Conservation (phyloP, 495 filamentous ascomycete genomes). For the Podospora australis region DNA sequence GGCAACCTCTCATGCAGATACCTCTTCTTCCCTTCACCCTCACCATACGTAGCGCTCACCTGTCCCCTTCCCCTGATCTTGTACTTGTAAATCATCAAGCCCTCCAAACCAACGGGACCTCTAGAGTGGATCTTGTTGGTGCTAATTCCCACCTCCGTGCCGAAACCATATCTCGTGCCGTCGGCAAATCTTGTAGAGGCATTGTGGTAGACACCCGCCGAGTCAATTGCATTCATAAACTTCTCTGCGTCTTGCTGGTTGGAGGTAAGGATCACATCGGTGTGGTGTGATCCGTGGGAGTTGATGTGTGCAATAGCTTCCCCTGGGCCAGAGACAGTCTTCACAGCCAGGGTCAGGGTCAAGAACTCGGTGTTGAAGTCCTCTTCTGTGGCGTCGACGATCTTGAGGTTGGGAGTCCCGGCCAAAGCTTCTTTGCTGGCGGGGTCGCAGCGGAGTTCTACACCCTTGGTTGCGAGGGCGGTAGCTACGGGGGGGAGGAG, state of each 20-base stretch:
- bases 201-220: slow-evolving; percentile 95
- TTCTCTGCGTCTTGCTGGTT: slow-evolving; percentile 56
- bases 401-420: slow-evolving; percentile 27
- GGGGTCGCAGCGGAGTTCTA: slow-evolving; percentile 77
- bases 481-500: slow-evolving; percentile 65
- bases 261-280: slow-evolving; percentile 79
- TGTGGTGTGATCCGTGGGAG: slow-evolving; percentile 86
- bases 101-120: slow-evolving; percentile 89
- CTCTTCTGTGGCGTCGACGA: slow-evolving; percentile 56
- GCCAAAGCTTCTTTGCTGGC: slow-evolving; percentile 55
- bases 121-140: slow-evolving; percentile 97
- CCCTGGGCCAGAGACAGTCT: slow-evolving; percentile 60
- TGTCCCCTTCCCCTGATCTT: slow-evolving; percentile 77
- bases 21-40: slow-evolving; percentile 56
- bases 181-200: slow-evolving; percentile 91
- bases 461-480: slow-evolving; percentile 67
- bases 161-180: slow-evolving; percentile 94
- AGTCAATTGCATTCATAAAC: slow-evolving; percentile 82
- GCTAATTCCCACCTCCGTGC: slow-evolving; percentile 95
- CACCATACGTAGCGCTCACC: slow-evolving; percentile 63
- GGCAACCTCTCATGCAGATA: slow-evolving; percentile 64
- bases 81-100: slow-evolving; percentile 96
- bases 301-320: slow-evolving; percentile 87
- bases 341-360: slow-evolving; percentile 75
- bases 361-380: slow-evolving; percentile 92